Percentiles rank a stretch among this genome's conserved stretches.
These are phyloP conservation scores for Funneliformis caledonium DNA, from an alignment of 371 early-diverging fungal genomes.

Conservation along the genomic window DNA sequence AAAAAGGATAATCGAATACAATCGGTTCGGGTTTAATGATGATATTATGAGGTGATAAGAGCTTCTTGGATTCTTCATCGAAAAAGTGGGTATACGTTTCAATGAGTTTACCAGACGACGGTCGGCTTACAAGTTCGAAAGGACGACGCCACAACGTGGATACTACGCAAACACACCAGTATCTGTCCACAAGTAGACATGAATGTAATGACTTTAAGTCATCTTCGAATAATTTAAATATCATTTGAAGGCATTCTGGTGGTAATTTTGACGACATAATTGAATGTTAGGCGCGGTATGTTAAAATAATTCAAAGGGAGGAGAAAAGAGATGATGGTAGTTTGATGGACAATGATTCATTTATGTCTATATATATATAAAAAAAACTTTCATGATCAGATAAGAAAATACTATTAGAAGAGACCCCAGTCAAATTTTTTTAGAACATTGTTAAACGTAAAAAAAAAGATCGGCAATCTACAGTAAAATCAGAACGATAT, in stretches of 20 bases:
- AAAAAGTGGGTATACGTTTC: background rate
- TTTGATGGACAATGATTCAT: too few species aligned
- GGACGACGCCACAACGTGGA: conserved; percentile 25
- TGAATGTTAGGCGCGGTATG: too few species aligned
- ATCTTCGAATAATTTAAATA: background rate
- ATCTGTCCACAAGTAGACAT: conserved; percentile 22
- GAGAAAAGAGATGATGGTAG: too few species aligned
- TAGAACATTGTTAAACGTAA: too few species aligned
- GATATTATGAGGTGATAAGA: background rate
- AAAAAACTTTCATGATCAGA: too few species aligned
- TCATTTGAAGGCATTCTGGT: background rate
- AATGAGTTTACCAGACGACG: background rate
- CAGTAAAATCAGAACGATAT: too few species aligned
- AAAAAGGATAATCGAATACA: background rate
- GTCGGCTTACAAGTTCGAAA: background rate
- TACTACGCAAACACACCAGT: background rate
- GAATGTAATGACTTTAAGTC: conserved; percentile 21
- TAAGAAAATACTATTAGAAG: too few species aligned
- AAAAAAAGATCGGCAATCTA: too few species aligned
- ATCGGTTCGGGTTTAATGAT: background rate
- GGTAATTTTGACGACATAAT: background rate
- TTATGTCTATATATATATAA: too few species aligned
- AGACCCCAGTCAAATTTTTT: too few species aligned
- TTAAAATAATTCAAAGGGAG: too few species aligned
- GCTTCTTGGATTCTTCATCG: background rate